A percentile compares a stretch with the other conserved stretches of the same genome.
Evolutionary conservation across 2,329 filamentous ascomycete genomes (phyloP).

Genomic region (Fusarium sp.): DNA sequence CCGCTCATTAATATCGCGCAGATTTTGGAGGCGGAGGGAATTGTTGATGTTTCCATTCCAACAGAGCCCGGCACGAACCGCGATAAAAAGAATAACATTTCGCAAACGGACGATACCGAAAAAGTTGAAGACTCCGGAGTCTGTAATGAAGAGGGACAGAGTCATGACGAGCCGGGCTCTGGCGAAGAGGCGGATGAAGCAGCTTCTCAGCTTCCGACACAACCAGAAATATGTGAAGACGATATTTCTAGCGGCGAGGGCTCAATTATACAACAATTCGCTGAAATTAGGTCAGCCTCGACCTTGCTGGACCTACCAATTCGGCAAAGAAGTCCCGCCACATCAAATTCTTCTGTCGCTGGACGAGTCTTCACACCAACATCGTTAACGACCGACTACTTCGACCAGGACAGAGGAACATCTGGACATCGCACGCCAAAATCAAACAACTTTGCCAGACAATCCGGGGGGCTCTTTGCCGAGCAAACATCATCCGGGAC

Average conservation of each 20-base stretch:
- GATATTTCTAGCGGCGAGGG: conserved; percentile 3
- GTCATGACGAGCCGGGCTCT: not conserved
- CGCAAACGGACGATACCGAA: not conserved
- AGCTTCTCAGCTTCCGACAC: not conserved
- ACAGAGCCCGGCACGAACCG: not conserved
- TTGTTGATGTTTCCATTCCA: conserved; percentile 29
- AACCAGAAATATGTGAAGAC: conserved; percentile 9
- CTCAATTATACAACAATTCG: not conserved
- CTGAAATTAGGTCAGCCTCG: not conserved
- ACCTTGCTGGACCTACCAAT: conserved; percentile 17
- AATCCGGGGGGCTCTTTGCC: not conserved
- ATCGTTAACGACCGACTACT: conserved; percentile 1
- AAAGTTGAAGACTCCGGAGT: not conserved
- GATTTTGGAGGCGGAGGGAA: conserved; percentile 37
- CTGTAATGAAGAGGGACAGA: not conserved
- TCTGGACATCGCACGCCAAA: not conserved
- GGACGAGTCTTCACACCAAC: conserved; percentile 16
- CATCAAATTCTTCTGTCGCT: conserved; percentile 20
- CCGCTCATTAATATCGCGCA: conserved; percentile 28
- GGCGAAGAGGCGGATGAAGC: not conserved
- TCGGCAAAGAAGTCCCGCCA: conserved; percentile 22
- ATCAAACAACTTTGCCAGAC: not conserved
- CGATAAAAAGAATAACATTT: accelerated
- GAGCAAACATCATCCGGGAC: not conserved
- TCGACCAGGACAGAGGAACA: not conserved